Base-by-base conservation (phyloP, 805 yeast species). In the Pichia phayaonensis region DNA sequence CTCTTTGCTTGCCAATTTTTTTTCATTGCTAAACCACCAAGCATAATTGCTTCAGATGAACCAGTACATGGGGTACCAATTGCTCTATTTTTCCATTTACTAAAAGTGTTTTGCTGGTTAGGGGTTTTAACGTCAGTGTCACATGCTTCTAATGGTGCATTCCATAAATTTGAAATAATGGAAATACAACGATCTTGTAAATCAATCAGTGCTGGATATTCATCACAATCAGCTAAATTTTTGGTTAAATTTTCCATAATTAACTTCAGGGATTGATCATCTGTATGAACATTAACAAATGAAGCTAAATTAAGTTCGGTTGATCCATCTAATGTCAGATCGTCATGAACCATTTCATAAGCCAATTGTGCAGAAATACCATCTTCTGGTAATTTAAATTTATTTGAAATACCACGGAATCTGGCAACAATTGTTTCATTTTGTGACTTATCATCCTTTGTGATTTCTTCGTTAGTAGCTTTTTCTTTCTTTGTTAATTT, bases 21-120 rank as follows among this genome's bases (percentile, higher is more conserved):
- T 75, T 90, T 90, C 86, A 90, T 75, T 15, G 97, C 96, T 49
- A 90, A 73, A 4, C 97, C 97, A 42, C 95, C 97, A 47, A 90
- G 77, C 86, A 89, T 88, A 59, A 90, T 83, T 8, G 97, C 97
- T 66, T 90, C 97, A 1, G 92, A 83, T 1, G 96, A 89, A 6
- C 97, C 97, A 1, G 96, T 90, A 49, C 96, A 87, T 24, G 96
- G 94, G 13, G 95, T 82, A 23, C 97, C 97, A 29, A 88, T 72
- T 4, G 95, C 81, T 39, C 63, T 55, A 51, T 66, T 40, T 48
- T 50, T 45, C 40, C 50, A 50, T 18, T 44, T 21, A 21, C 41
- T 26, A 31, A 41, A 54, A 29, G 34, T 31, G 11, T 54, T 44
- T 18, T 22, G 12, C 6, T 48, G 45, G 15, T 46, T 40, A 2